Base-by-base conservation (phyloP, 495 filamentous ascomycete genomes). In the Aspergillus leporis region DNA sequence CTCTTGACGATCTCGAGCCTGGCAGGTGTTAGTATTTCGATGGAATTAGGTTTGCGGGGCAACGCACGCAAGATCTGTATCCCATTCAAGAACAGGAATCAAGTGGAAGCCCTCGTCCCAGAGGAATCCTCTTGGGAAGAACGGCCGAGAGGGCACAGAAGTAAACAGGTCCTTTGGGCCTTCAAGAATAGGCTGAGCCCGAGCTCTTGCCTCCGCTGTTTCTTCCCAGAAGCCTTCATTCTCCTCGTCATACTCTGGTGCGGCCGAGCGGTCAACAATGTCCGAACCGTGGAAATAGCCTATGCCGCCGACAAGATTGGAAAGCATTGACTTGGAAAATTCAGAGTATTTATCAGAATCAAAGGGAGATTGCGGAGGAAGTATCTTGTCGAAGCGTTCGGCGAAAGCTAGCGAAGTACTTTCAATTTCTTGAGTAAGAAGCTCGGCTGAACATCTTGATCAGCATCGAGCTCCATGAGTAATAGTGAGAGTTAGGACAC, bases 71-170 rank as follows among this genome's bases (percentile, higher is more conserved):
- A 98, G 83, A 69, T 96, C 92, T 32, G 90, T 86, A 66, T 98
- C 94, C 85, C 91, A 98, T 62, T 98, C 95, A 21, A 89, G 82
- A 47, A 98, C 84, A 18, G 95, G 95, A 55, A 98, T 81, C 34
- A 98, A 79, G 67, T 98, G 94, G 74, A 98, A 98, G 2, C 94
- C 94, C 67, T 98, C 94, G 70, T 98, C 94, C 94, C 94, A 98
- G 8, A 97, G 79, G 72, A 98, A 98, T 0, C 94, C 94, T 66
- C 94, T 78, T 0, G 94, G 95, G 71, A 98, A 98, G 81, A 98
- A 98, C 2, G 94, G 90, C 16, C 94, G 79, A 23, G 93, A 97
- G 6, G 94, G 94, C 55, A 98, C 90, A 69, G 89, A 92, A 28
- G 93, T 96, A 67, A 93, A 98, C 1, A 98, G 85, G 69, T 96